Base-by-base conservation (phyloP, 1,284 basidiomycete genomes). In the Takashimella koratensis region DNA sequence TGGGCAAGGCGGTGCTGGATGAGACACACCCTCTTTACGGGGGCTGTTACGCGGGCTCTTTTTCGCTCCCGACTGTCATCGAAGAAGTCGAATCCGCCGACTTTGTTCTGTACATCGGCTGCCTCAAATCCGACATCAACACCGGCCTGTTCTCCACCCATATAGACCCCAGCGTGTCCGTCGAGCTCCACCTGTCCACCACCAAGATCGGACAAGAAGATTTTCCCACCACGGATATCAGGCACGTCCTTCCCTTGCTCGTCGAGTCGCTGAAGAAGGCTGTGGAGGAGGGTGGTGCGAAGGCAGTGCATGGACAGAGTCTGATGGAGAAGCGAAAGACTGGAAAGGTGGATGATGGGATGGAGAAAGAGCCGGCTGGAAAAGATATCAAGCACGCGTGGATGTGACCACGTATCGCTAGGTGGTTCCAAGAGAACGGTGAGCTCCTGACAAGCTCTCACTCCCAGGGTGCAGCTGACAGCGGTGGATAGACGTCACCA, bases 81-180 rank as follows among this genome's bases (percentile, higher is more conserved):
- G 81, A 87, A 51, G 84, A 83, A 54, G 85, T 96, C 26, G 91
- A 96, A 75, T 78, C 71, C 1, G 86, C 92, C 5, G 91, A 90
- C 67, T 79, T 96, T 46, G 85, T 94, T 53, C 76, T 98, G 26
- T 88, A 86, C 30, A 79, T 96, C 55, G 94, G 94, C n/a, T 78
- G 80, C 0, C 77, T 96, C 48, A 85, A 85, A 76, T 86, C 82
- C 54, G 94, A 98, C 73, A 95, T 94, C 80, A 97, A 98, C 66
- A 74, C 73, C 30, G 76, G 73, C 46, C 76, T 67, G 50, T 68
- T 84, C 85, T 53, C 80, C 73, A 4, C 76, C 71, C 23, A 67
- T 19, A 64, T 75, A 48, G 80, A 80, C 26, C 78, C 88, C 54
- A 86, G 88, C 77, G 57, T 70, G 51, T 71, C 69, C 8, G 71